Base-by-base conservation (phyloP, 2,329 filamentous ascomycete genomes). In the Fusarium drepaniforme region DNA sequence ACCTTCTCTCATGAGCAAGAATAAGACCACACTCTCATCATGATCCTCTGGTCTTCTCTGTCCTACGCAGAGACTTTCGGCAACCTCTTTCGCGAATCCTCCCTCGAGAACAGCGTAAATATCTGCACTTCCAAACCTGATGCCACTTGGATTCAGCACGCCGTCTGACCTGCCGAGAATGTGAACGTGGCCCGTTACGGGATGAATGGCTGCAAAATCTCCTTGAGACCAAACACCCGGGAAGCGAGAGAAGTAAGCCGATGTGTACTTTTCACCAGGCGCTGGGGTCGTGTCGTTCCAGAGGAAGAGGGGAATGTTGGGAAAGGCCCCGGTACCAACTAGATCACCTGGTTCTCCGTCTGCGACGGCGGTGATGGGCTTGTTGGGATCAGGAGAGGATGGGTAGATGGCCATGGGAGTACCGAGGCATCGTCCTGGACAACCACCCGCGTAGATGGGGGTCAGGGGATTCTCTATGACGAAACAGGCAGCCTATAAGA, bases 51-150 rank as follows among this genome's bases (percentile, higher is more conserved):
- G 90, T 33, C 94, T 84, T 23, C 94, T 85, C 83, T 96, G 94
- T 0, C 94, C 94, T 0, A 97, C 93, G 67, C 94, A 96, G 33
- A 97, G 87, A n/a, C 91, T 92, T 79, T 97, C 94, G 5, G 87
- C 86, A 5, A 97, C 84, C 60, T 87, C 84, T 18, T 88, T 86
- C 0, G 89, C 84, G 72, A 96, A 96, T 65, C 88, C 85, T 28
- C 87, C 84, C 82, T 94, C 93, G 5, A 96, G 82, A 1, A 96
- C 92, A 15, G 88, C 89, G 81, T 97, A 97, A 38, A 97, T 93
- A 81, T 97, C 94, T 1, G 93, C 91, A 6, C 91, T 93, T 0
- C 94, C 94, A 78, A 97, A 97, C 0, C 94, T 88, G 13, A 97
- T 91, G 0, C 94, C 94, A 8, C 89, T 91, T 0, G 94, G 94